Conservation (phyloP, 345 rosid species). For the Rhodomyrtus tomentosa region DNA sequence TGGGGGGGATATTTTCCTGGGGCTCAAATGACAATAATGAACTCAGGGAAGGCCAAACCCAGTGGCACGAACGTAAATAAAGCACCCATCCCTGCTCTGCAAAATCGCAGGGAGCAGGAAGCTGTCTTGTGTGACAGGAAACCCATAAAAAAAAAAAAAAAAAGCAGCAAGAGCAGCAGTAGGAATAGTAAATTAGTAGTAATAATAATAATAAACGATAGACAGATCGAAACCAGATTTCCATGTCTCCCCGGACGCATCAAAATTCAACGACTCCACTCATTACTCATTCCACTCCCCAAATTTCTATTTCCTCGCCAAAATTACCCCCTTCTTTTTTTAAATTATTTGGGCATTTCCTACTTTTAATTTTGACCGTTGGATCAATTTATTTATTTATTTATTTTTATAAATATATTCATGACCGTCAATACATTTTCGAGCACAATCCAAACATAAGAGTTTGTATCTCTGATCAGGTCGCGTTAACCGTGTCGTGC, state of each 20-base stretch:
- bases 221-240: background rate
- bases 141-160: background rate
- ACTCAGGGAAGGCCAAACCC: background rate
- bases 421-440: background rate
- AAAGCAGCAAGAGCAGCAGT: background rate
- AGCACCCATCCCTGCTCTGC: background rate
- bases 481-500: too few relatives aligned
- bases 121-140: background rate
- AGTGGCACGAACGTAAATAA: background rate
- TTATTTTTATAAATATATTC: accelerated
- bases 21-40: background rate
- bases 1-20: background rate
- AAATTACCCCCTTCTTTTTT: background rate
- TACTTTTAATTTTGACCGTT: background rate
- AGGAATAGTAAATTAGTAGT: too few relatives aligned
- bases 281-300: background rate
- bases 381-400: background rate
- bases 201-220: background rate
- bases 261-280: slow-evolving; percentile 13
- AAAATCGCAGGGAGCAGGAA: background rate
- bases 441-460: too few relatives aligned
- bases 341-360: background rate
- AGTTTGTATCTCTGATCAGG: too few relatives aligned
- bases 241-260: slow-evolving; percentile 1
- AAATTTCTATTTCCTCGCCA: background rate